These are phyloP conservation scores for Phoma sp. DNA, from an alignment of 2,329 filamentous ascomycete species.

Conservation along the genomic window DNA sequence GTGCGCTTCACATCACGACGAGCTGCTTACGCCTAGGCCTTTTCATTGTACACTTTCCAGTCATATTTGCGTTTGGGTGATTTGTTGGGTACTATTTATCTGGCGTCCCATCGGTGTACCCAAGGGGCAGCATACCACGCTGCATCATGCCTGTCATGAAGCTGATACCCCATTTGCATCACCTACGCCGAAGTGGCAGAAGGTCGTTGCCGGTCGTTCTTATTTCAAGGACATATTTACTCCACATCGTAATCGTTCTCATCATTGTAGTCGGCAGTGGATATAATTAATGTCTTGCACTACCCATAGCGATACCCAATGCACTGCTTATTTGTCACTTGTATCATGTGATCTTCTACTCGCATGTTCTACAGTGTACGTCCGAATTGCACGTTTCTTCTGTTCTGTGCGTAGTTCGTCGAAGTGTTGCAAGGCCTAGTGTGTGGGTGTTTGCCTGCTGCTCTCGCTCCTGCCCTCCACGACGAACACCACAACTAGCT, in stretches of 20 bases:
- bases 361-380: too few species aligned
- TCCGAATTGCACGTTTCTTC: neutral
- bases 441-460: neutral
- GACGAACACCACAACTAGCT: neutral
- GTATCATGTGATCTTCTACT: neutral
- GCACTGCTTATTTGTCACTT: neutral
- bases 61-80: constrained; percentile 40
- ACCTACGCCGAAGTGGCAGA: neutral
- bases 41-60: constrained; percentile 7
- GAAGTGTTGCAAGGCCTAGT: neutral
- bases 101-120: constrained; percentile 7
- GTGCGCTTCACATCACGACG: constrained; percentile 45
- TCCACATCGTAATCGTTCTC: neutral
- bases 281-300: neutral
- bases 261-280: neutral
- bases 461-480: constrained; percentile 2
- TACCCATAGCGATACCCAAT: constrained; percentile 7
- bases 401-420: neutral
- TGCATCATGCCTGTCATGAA: constrained; percentile 9
- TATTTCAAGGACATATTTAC: neutral
- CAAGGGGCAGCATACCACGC: constrained; percentile 5
- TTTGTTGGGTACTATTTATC: constrained; percentile 9
- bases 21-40: constrained; percentile 17
- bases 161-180: constrained; percentile 12
- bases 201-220: neutral